Evolutionary conservation across 176 grass and related monocot species (phyloP).

Genomic region (Ensete glaucum): DNA sequence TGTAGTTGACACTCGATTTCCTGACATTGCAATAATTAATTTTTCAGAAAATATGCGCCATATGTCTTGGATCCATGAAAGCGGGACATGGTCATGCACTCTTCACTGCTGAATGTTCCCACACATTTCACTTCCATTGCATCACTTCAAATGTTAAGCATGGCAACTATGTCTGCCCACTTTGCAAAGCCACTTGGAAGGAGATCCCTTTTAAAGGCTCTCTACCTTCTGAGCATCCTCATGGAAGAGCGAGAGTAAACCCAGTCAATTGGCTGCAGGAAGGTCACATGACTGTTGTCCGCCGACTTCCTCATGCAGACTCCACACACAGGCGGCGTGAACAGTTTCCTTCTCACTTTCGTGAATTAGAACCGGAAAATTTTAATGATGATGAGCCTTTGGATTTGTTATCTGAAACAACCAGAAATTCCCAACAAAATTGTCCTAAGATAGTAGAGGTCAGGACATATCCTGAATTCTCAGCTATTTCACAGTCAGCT

Average conservation of each 20-base stretch:
- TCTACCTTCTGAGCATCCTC: slow-evolving; percentile 29
- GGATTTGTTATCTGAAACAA: slow-evolving; percentile 25
- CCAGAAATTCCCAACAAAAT: slow-evolving; percentile 2
- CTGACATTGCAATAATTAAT: background rate
- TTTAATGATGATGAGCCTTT: slow-evolving; percentile 82
- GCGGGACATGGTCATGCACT: slow-evolving; percentile 63
- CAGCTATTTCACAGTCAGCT: slow-evolving; percentile 30
- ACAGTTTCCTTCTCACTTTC: slow-evolving; percentile 23
- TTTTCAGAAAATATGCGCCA: slow-evolving; percentile 60
- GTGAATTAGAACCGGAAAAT: slow-evolving; percentile 25
- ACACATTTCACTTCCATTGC: slow-evolving; percentile 70
- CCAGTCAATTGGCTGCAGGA: slow-evolving; percentile 42
- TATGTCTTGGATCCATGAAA: slow-evolving; percentile 75
- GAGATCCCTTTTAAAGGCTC: slow-evolving; percentile 42
- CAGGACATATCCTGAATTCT: slow-evolving; percentile 46
- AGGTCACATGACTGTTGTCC: slow-evolving; percentile 39
- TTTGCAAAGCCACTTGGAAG: slow-evolving; percentile 83
- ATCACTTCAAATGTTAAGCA: slow-evolving; percentile 52
- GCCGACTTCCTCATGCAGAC: slow-evolving; percentile 29
- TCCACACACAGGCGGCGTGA: slow-evolving; percentile 34
- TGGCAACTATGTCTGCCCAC: slow-evolving; percentile 50
- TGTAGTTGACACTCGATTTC: background rate
- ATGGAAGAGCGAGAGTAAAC: slow-evolving; percentile 55
- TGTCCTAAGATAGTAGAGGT: slow-evolving; percentile 38
- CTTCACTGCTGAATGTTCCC: slow-evolving; percentile 83